A percentile compares a stretch with the other conserved stretches of the same genome.
Evolutionary conservation across 495 filamentous ascomycete species (phyloP).

Genomic region (Aspergillus baeticus): DNA sequence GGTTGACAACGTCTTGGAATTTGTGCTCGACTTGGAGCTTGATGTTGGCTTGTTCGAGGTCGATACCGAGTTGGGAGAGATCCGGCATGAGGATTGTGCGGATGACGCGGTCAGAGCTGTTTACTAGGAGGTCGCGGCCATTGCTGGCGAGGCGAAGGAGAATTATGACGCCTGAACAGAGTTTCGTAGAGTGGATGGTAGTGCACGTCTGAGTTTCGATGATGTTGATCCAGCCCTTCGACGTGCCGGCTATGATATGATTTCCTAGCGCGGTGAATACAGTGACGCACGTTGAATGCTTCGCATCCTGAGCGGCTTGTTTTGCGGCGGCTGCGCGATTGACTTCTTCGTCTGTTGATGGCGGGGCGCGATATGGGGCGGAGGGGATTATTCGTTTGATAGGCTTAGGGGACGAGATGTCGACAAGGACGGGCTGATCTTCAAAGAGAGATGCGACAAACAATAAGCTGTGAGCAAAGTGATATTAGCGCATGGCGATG

Average conservation of each 20-base stretch:
- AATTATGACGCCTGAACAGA: constrained; percentile 86
- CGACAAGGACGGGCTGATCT: constrained; percentile 84
- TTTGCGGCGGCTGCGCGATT: constrained; percentile 70
- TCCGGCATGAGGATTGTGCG: constrained; percentile 80
- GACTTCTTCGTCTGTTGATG: constrained; percentile 57
- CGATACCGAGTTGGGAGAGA: constrained; percentile 48
- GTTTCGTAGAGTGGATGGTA: constrained; percentile 80
- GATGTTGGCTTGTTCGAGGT: constrained; percentile 52
- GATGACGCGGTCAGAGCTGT: constrained; percentile 88
- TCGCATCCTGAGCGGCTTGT: constrained; percentile 86
- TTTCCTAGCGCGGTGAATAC: constrained; percentile 82
- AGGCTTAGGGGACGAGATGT: constrained; percentile 63
- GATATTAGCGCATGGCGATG: constrained; percentile 6
- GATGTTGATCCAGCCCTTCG: constrained; percentile 93
- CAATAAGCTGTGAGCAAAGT: constrained; percentile 52
- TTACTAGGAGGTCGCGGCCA: constrained; percentile 82
- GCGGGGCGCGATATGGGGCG: constrained; percentile 64
- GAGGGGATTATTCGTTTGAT: constrained; percentile 77
- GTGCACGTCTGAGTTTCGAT: constrained; percentile 75
- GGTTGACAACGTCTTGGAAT: constrained; percentile 96
- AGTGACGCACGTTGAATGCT: constrained; percentile 86
- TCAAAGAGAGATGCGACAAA: constrained; percentile 91
- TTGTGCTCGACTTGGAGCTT: constrained; percentile 93
- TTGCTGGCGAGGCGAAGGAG: constrained; percentile 79
- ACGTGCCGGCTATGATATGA: constrained; percentile 87